phyloP scores from a whole-genome alignment of 2,329 filamentous ascomycete species.

The Microcyclospora pomicola region DNA sequence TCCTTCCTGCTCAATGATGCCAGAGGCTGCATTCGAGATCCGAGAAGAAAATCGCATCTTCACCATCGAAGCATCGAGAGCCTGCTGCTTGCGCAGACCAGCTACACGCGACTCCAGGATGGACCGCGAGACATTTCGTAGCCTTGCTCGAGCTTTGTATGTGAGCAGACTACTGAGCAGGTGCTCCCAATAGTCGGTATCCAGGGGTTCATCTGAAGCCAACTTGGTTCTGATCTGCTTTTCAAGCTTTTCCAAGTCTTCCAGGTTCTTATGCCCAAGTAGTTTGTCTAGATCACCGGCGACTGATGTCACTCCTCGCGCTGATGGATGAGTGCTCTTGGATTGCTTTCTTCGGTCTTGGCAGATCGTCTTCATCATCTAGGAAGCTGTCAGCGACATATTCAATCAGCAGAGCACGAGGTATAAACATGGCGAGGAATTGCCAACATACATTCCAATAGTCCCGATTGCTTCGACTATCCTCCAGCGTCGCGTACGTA shows the following conservation, averaged over 20 bases:
- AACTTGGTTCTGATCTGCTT: slow-evolving; percentile 77
- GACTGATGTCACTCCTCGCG: slow-evolving; percentile 70
- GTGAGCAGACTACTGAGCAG: slow-evolving; percentile 70
- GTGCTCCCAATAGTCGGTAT: slow-evolving; percentile 96
- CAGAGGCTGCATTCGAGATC: slow-evolving; percentile 1
- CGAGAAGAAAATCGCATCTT: slow-evolving; percentile 19
- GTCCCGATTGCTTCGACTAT: slow-evolving; percentile 59
- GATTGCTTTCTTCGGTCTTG: slow-evolving; percentile 53
- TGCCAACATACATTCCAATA: slow-evolving; percentile 58
- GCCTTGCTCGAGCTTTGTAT: slow-evolving; percentile 81
- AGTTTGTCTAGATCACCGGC: slow-evolving; percentile 79
- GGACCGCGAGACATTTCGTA: slow-evolving; percentile 63
- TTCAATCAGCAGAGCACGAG: slow-evolving; percentile 1
- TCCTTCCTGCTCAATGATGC: no score
- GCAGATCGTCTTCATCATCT: slow-evolving; percentile 74
- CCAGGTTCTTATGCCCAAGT: slow-evolving; percentile 68
- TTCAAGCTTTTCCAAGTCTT: slow-evolving; percentile 77
- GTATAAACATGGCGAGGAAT: slow-evolving; percentile 1
- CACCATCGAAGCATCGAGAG: slow-evolving; percentile 48
- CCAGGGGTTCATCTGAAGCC: slow-evolving; percentile 76
- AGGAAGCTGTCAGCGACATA: slow-evolving; percentile 12
- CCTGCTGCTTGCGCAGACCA: slow-evolving; percentile 52
- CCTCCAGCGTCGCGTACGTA: slow-evolving; percentile 67
- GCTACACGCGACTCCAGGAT: slow-evolving; percentile 58
- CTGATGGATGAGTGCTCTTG: slow-evolving; percentile 43